A percentile compares a stretch with the other conserved stretches of the same genome.
Conservation (phyloP, 768 basidiomycete species). For the Fibroporia radiculosa region DNA sequence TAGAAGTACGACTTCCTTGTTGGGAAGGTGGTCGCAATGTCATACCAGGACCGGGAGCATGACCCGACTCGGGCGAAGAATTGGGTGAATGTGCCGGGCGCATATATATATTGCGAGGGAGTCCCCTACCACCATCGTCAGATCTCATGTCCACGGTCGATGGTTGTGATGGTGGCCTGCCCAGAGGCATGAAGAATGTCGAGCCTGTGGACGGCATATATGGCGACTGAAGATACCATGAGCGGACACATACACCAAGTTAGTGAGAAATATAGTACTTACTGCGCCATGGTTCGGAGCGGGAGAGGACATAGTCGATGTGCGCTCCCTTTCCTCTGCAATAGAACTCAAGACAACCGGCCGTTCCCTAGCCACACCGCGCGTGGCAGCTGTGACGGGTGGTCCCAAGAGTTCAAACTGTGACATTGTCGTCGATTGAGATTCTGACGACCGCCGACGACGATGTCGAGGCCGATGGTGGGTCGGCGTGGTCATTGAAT, state of each 20-base stretch:
- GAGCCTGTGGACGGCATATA: slow-evolving; percentile 2
- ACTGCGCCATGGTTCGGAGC: slow-evolving; percentile 6
- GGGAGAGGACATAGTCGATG: slow-evolving; percentile 14
- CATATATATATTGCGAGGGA: slow-evolving; percentile 10
- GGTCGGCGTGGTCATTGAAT: slow-evolving; percentile 6
- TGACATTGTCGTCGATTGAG: slow-evolving; percentile 46
- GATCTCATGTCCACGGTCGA: neutral
- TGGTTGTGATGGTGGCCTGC: neutral
- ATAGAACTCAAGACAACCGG: slow-evolving; percentile 44
- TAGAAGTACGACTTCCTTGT: neutral
- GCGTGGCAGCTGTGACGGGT: slow-evolving; percentile 16
- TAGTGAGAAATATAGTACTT: neutral
- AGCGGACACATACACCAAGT: neutral
- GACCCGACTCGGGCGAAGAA: slow-evolving; percentile 9
- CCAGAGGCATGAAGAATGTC: slow-evolving; percentile 3
- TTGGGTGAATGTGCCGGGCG: slow-evolving; percentile 10
- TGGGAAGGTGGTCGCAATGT: slow-evolving; percentile 9
- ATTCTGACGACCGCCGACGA: slow-evolving; percentile 40
- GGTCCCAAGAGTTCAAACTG: slow-evolving; percentile 46
- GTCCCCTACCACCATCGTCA: slow-evolving; percentile 1
- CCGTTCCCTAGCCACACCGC: slow-evolving; percentile 20
- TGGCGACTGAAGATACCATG: slow-evolving; percentile 8
- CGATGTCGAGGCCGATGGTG: slow-evolving; percentile 28
- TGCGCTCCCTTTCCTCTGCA: slow-evolving; percentile 24
- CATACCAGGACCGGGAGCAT: slow-evolving; percentile 2